These are phyloP conservation scores for Aspergillus wentii DNA, from an alignment of 495 filamentous ascomycete genomes.

Conservation along the genomic window DNA sequence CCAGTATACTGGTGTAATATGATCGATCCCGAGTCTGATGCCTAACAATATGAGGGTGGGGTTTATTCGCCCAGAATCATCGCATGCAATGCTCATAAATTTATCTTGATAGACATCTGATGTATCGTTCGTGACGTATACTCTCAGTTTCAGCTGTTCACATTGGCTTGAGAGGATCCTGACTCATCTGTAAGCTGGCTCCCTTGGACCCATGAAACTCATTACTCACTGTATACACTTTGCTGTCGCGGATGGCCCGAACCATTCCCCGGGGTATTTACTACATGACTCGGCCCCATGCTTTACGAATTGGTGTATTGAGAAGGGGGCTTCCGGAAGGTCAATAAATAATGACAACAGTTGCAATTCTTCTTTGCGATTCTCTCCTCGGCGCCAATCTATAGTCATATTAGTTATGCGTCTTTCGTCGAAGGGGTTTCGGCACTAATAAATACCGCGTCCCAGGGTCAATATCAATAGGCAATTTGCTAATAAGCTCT, in stretches of 20 bases:
- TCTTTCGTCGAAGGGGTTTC: not conserved
- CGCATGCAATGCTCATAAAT: slow-evolving; percentile 68
- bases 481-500: slow-evolving; percentile 87
- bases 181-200: slow-evolving; percentile 18
- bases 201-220: not conserved
- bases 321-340: slow-evolving; percentile 79
- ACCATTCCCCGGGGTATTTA: slow-evolving; percentile 97
- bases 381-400: slow-evolving; percentile 77
- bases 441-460: slow-evolving; percentile 53
- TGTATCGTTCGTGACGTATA: slow-evolving; percentile 87
- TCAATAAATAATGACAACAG: slow-evolving; percentile 88
- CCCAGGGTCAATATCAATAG: slow-evolving; percentile 67
- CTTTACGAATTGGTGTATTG: slow-evolving; percentile 89
- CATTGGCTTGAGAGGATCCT: slow-evolving; percentile 69
- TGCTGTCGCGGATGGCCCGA: slow-evolving; percentile 97
- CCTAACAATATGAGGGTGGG: slow-evolving; percentile 89
- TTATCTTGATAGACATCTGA: slow-evolving; percentile 89
- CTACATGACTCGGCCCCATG: slow-evolving; percentile 85
- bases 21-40: slow-evolving; percentile 85
- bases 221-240: slow-evolving; percentile 81
- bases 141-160: slow-evolving; percentile 53
- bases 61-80: slow-evolving; percentile 57
- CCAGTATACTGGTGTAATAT: slow-evolving; percentile 89
- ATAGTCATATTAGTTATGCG: slow-evolving; percentile 18
- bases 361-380: slow-evolving; percentile 56